phyloP scores from a whole-genome alignment of 2,329 filamentous ascomycete genomes.

The Chlorencoelia australis region DNA sequence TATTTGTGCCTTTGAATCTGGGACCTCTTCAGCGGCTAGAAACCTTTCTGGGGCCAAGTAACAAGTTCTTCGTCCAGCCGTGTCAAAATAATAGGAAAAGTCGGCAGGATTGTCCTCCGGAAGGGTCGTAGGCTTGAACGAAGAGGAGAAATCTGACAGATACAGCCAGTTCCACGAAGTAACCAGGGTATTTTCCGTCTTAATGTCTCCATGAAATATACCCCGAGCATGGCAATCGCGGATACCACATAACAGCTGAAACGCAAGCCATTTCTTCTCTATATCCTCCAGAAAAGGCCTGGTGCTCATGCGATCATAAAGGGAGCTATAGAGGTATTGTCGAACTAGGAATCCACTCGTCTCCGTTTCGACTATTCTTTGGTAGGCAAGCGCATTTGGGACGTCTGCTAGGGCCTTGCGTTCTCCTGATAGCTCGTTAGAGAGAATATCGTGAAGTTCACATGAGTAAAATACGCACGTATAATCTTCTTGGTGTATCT shows the following conservation, averaged over 20 bases:
- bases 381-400: slow-evolving; percentile 83
- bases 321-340: slow-evolving; percentile 90
- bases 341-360: slow-evolving; percentile 88
- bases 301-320: slow-evolving; percentile 95
- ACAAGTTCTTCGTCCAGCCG: slow-evolving; percentile 81
- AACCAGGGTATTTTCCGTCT: slow-evolving; percentile 92
- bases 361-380: slow-evolving; percentile 83
- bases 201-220: slow-evolving; percentile 95
- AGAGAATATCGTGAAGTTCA: slow-evolving; percentile 5
- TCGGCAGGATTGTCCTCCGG: slow-evolving; percentile 96
- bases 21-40: slow-evolving; percentile 56
- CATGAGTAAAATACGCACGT: slow-evolving; percentile 41
- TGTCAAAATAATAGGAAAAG: slow-evolving; percentile 97
- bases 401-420: slow-evolving; percentile 69
- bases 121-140: slow-evolving; percentile 87
- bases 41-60: slow-evolving; percentile 94
- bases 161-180: slow-evolving; percentile 99
- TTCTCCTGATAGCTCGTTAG: slow-evolving; percentile 49
- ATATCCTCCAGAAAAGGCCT: slow-evolving; percentile 94
- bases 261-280: slow-evolving; percentile 97
- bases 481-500: slow-evolving; percentile 69
- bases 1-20: slow-evolving; percentile 51
- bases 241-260: slow-evolving; percentile 85
- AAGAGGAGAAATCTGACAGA: slow-evolving; percentile 90
- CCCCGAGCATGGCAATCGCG: slow-evolving; percentile 84